Conservation (phyloP, 768 basidiomycete species). For the Phlegmacium glaucopus region DNA sequence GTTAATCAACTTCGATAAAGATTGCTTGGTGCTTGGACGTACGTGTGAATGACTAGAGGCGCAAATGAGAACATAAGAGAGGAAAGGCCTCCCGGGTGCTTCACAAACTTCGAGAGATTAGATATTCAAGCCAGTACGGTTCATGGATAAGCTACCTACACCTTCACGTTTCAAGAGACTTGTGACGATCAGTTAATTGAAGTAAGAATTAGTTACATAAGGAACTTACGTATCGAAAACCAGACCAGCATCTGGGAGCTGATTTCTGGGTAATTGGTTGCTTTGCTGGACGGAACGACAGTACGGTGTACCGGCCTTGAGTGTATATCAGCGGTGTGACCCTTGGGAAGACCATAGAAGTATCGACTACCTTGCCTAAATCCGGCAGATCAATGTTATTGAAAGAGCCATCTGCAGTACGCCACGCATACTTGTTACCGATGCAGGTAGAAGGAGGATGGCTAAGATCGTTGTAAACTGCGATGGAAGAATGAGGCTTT, state of each 20-base stretch:
- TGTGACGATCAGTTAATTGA: neutral
- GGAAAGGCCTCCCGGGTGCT: constrained; percentile 79
- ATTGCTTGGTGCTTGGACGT: constrained; percentile 8
- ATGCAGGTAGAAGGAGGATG: constrained; percentile 76
- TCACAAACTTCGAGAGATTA: constrained; percentile 48
- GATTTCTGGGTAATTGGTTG: constrained; percentile 60
- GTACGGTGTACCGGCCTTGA: constrained; percentile 67
- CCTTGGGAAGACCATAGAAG: neutral
- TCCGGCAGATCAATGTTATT: constrained; percentile 72
- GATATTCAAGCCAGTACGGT: neutral
- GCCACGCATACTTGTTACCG: constrained; percentile 60
- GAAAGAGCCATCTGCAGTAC: constrained; percentile 71
- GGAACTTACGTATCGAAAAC: constrained; percentile 67
- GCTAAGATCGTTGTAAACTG: constrained; percentile 79
- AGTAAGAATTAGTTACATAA: neutral
- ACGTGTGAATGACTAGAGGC: constrained; percentile 79
- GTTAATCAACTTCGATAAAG: constrained; percentile 2
- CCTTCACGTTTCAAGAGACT: constrained; percentile 48
- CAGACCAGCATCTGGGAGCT: constrained; percentile 76
- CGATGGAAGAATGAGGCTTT: neutral
- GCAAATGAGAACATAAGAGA: constrained; percentile 81
- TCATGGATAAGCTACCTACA: constrained; percentile 30
- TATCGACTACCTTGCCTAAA: constrained; percentile 53
- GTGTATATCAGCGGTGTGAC: neutral
- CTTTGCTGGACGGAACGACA: constrained; percentile 77